A percentile compares a stretch with the other conserved stretches of the same genome.
These are phyloP conservation scores for Hymenoscyphus linearis DNA, from an alignment of 2,329 filamentous ascomycete genomes.

Conservation along the genomic window DNA sequence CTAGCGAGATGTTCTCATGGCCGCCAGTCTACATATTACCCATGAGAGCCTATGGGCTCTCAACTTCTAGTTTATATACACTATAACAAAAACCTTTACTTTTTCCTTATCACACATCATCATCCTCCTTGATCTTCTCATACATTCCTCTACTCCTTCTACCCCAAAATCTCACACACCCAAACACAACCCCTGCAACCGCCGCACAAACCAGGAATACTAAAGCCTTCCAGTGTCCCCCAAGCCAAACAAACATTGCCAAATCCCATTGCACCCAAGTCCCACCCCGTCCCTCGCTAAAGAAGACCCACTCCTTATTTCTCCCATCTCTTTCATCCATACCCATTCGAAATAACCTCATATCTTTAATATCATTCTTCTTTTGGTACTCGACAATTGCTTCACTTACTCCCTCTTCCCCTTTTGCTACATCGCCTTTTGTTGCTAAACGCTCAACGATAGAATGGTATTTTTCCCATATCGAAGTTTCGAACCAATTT, in stretches of 20 bases:
- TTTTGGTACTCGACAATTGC: not conserved
- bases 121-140: not conserved
- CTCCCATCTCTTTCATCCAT: constrained; percentile 27
- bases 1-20: too few species aligned
- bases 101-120: not conserved
- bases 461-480: constrained; percentile 60
- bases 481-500: constrained; percentile 62
- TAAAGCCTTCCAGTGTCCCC: constrained; percentile 16
- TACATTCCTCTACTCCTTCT: not conserved
- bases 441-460: not conserved
- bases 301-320: constrained; percentile 29
- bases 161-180: not conserved
- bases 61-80: too few species aligned
- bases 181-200: not conserved
- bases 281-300: constrained; percentile 27
- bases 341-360: constrained; percentile 20
- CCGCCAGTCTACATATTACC: too few species aligned
- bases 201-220: not conserved
- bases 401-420: not conserved
- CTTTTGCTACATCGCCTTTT: too few species aligned
- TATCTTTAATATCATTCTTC: constrained; percentile 2
- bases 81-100: too few species aligned
- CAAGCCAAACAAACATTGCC: constrained; percentile 28
- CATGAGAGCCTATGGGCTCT: too few species aligned
- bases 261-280: constrained; percentile 32